Conservation (phyloP, 1,284 basidiomycete species). For the Ceratorhiza oryzae-sativae region DNA sequence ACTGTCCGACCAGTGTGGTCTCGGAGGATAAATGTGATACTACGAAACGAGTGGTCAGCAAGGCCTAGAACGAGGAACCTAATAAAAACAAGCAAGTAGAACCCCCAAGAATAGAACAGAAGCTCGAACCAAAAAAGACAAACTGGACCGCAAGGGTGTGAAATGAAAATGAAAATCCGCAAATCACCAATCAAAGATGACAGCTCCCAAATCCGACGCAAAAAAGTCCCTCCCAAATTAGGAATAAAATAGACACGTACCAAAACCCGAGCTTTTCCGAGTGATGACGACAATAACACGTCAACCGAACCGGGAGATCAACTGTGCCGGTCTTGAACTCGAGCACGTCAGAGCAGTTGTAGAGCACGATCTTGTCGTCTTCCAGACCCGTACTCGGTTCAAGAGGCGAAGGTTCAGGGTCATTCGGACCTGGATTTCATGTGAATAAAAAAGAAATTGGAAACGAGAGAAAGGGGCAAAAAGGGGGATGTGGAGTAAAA, state of each 20-base stretch:
- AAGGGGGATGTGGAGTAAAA: background rate
- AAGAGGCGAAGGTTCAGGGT: slow-evolving; percentile 49
- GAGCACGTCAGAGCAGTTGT: slow-evolving; percentile 93
- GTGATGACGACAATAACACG: slow-evolving; percentile 99
- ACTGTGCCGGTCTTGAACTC: slow-evolving; percentile 90
- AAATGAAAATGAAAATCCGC: background rate
- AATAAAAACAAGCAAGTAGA: background rate
- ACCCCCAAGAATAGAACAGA: background rate
- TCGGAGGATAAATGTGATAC: slow-evolving; percentile 88
- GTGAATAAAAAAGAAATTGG: background rate
- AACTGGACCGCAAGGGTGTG: background rate
- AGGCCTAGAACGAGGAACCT: background rate
- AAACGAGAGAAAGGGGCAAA: background rate
- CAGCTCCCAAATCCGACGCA: background rate
- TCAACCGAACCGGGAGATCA: slow-evolving; percentile 91
- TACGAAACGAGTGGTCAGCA: slow-evolving; percentile 45
- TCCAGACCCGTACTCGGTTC: slow-evolving; percentile 47
- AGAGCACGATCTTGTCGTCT: slow-evolving; percentile 82
- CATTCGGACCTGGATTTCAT: slow-evolving; percentile 45
- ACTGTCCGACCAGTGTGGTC: slow-evolving; percentile 83
- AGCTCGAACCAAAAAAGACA: background rate
- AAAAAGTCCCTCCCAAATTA: background rate
- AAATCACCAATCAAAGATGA: background rate
- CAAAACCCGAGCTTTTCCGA: slow-evolving; percentile 94
- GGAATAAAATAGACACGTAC: slow-evolving; percentile 48